Evolutionary conservation across 805 yeast genomes (phyloP), one percentile per base, ranked within the genome.

Genomic region (Candida patagonica): DNA sequence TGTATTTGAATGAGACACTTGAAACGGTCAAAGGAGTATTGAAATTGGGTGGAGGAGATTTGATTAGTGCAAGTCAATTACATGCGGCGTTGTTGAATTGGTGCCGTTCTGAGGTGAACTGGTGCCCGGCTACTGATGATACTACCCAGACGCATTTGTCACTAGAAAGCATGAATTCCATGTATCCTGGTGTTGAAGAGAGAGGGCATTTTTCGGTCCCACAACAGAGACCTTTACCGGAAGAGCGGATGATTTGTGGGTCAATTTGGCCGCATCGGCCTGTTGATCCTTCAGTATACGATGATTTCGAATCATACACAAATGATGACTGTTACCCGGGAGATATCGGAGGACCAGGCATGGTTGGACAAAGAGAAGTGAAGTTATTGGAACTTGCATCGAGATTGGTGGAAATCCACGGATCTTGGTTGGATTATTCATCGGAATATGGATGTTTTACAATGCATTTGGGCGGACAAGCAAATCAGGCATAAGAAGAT

Each of bases 151-250:
- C 5, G 12, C 24, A 17, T 6, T 21, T 41, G 9, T 35, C 32
- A 20, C n/a, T 40, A 10, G 44, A 40, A 26, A n/a, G 12, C 12
- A 15, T 35, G 13, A 41, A 26, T 29, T 13, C 16, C 23, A 30
- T 21, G 24, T n/a, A 13, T 26, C 41, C 36, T 17, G 40, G 38
- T 9, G 30, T 25, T 13, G 42, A 44, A 16, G 37, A 35, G 6
- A 26, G 43, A 10, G 26, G 34, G 10, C 42, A 35, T 35, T 35
- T 35, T 15, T 50, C 52, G 10, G 24, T 40, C 8, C 16, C 39
- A 13, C 30, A 46, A 20, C 42, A 47, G 30, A 40, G 51, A 21
- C 51, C 54, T 3, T 30, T 50, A 8, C 53, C 54, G 4, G 54
- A 50, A 23, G 54, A 50, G 24, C 31, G 41, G 23, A 33, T 41